phyloP scores from a whole-genome alignment of 1,284 basidiomycete genomes.

The Ceratorhiza oryzae-sativae region DNA sequence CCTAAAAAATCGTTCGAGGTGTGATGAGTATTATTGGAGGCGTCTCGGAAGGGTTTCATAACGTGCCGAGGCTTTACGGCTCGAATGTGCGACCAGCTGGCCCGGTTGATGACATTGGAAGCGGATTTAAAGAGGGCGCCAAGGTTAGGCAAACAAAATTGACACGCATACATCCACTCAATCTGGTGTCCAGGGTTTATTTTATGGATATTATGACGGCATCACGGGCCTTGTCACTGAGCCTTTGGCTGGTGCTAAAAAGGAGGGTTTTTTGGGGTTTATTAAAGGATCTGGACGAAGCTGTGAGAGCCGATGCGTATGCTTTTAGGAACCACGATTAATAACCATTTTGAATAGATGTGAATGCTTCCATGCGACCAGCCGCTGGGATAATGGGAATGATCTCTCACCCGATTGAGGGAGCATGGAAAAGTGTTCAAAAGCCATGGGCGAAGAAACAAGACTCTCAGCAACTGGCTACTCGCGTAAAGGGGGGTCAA shows the following conservation, averaged over 20 bases:
- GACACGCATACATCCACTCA: slow-evolving; percentile 12
- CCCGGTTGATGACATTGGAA: slow-evolving; percentile 55
- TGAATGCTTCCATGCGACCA: slow-evolving; percentile 57
- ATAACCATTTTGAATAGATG: slow-evolving; percentile 47
- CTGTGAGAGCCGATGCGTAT: slow-evolving; percentile 49
- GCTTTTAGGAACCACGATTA: background rate
- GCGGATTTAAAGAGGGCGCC: slow-evolving; percentile 58
- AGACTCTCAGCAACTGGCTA: slow-evolving; percentile 51
- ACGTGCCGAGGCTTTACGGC: slow-evolving; percentile 57
- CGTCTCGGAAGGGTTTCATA: slow-evolving; percentile 58
- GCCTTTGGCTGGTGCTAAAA: slow-evolving; percentile 58
- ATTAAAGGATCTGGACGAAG: slow-evolving; percentile 60
- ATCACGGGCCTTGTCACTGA: slow-evolving; percentile 63
- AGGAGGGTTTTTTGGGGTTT: slow-evolving; percentile 58
- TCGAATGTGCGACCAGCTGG: slow-evolving; percentile 54
- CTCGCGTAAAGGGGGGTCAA: slow-evolving; percentile 53
- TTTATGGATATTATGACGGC: slow-evolving; percentile 59
- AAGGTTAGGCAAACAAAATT: slow-evolving; percentile 48
- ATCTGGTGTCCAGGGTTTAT: slow-evolving; percentile 47
- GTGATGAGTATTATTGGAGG: slow-evolving; percentile 55
- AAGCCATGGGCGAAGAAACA: slow-evolving; percentile 48
- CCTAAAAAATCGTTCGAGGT: slow-evolving; percentile 48
- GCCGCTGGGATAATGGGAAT: slow-evolving; percentile 58
- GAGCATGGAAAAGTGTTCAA: slow-evolving; percentile 54
- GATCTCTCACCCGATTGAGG: slow-evolving; percentile 56